phyloP scores from a whole-genome alignment of 371 early-diverging fungal genomes.

The Mortierella sp. region DNA sequence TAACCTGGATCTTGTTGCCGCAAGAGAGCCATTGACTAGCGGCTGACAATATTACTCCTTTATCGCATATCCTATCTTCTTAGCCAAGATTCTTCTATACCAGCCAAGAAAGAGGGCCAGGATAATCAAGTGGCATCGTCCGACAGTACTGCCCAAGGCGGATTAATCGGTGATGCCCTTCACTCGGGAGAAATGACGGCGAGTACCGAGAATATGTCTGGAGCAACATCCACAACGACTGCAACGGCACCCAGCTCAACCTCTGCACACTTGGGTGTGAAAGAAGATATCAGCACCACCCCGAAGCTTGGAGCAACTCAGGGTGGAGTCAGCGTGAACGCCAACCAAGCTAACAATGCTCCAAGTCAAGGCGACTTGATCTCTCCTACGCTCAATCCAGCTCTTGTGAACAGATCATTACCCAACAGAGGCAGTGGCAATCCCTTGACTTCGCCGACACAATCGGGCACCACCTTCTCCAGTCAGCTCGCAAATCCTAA shows the following conservation, averaged over 20 bases:
- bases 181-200: slow-evolving; percentile 1
- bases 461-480: slow-evolving; percentile 24
- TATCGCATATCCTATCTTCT: neutral
- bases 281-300: slow-evolving; percentile 25
- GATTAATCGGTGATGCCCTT: slow-evolving; percentile 1
- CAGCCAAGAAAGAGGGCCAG: slow-evolving; percentile 12
- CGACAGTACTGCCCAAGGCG: neutral
- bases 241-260: neutral
- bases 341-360: neutral
- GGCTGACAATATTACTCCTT: neutral
- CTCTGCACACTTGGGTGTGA: slow-evolving; percentile 15
- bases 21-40: neutral
- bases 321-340: neutral
- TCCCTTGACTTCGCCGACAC: slow-evolving; percentile 38
- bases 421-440: slow-evolving; percentile 41
- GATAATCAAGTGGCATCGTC: slow-evolving; percentile 3
- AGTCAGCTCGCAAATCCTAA: slow-evolving; percentile 14
- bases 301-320: slow-evolving; percentile 11
- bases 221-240: neutral
- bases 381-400: slow-evolving; percentile 43
- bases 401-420: slow-evolving; percentile 28
- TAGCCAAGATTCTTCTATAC: slow-evolving; percentile 24
- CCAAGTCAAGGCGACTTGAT: slow-evolving; percentile 23
- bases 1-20: neutral
- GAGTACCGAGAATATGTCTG: slow-evolving; percentile 1